phyloP scores from a whole-genome alignment of 2,329 filamentous ascomycete species.

The Diaporthe sp. region DNA sequence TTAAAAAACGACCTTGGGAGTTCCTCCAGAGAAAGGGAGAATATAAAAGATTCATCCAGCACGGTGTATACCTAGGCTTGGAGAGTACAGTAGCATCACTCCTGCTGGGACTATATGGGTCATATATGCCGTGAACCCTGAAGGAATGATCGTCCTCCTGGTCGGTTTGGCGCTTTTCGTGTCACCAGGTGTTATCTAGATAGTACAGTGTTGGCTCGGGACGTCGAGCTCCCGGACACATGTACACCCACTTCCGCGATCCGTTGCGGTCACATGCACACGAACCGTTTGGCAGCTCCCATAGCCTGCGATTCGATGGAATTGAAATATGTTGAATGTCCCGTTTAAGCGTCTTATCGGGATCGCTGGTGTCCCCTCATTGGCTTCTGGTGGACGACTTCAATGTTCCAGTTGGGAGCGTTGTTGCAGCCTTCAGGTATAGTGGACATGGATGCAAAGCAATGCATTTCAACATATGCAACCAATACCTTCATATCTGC shows the following conservation, averaged over 20 bases:
- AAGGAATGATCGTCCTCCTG: neutral
- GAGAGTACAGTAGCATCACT: neutral
- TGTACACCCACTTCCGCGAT: neutral
- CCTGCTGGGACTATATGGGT: too few relatives aligned
- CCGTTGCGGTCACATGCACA: neutral
- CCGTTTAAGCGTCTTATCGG: too few relatives aligned
- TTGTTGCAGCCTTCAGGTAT: neutral
- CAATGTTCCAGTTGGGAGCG: too few relatives aligned
- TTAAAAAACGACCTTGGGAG: too few relatives aligned
- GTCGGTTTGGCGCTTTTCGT: neutral
- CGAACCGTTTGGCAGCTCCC: too few relatives aligned
- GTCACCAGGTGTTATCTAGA: neutral
- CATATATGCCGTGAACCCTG: neutral
- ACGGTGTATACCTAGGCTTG: too few relatives aligned
- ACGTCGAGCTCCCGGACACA: neutral
- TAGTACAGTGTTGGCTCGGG: neutral
- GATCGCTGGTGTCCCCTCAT: too few relatives aligned
- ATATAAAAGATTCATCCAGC: too few relatives aligned
- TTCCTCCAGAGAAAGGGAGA: neutral
- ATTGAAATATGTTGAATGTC: neutral
- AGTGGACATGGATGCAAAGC: neutral
- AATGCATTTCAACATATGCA: neutral
- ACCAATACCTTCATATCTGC: too few relatives aligned
- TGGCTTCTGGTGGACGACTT: too few relatives aligned
- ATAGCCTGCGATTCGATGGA: neutral